Conservation (phyloP, 164 flowering plant genomes). For the Tetracentron sinense region DNA sequence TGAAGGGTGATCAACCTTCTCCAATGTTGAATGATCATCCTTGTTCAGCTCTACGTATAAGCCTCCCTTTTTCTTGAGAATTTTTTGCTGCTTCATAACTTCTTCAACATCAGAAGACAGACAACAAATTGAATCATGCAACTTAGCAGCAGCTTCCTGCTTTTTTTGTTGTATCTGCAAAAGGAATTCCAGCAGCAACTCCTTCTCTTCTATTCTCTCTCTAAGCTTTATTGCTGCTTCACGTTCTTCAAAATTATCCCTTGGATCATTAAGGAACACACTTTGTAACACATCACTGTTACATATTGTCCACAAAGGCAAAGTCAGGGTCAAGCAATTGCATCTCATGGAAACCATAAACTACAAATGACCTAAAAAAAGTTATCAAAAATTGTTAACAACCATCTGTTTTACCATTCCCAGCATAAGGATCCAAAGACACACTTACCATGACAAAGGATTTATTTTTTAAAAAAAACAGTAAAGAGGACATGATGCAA, state of each 20-base stretch:
- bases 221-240: conserved; percentile 74
- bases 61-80: conserved; percentile 34
- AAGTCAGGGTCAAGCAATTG: neutral
- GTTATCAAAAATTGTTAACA: neutral
- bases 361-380: neutral
- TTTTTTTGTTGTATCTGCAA: conserved; percentile 58
- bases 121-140: conserved; percentile 53
- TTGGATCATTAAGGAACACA: conserved; percentile 79
- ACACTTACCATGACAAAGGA: neutral
- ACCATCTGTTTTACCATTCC: neutral
- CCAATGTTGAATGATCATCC: conserved; percentile 29
- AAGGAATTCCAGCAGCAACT: conserved; percentile 79
- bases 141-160: conserved; percentile 64
- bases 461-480: too few relatives aligned
- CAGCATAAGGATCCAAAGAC: neutral
- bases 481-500: too few relatives aligned
- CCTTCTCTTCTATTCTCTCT: conserved; percentile 82
- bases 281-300: conserved; percentile 80
- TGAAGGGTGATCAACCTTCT: conserved; percentile 23
- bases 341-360: neutral
- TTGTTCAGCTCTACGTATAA: conserved; percentile 27
- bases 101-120: conserved; percentile 78
- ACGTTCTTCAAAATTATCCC: conserved; percentile 62
- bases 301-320: conserved; percentile 11
- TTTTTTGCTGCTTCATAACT: conserved; percentile 52